These are phyloP conservation scores for Tanozyma kutaoensis DNA, from an alignment of 805 yeast genomes.

Conservation along the genomic window DNA sequence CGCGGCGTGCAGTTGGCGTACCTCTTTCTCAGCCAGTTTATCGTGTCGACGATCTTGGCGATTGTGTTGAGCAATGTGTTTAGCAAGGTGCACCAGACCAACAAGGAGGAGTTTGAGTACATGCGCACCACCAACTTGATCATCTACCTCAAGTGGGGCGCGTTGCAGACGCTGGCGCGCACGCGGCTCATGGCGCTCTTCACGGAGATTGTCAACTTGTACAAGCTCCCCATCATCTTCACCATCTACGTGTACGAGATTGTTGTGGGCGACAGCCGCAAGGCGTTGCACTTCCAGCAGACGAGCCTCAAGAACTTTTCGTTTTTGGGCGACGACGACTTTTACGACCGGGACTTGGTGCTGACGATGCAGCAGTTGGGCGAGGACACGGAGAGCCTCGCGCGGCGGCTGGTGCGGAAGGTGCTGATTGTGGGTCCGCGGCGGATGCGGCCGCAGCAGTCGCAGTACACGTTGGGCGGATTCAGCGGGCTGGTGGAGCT, in stretches of 20 bases:
- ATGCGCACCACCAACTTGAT: conserved; percentile 25
- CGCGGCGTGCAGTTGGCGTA: conserved; percentile 34
- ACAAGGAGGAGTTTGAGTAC: conserved; percentile 26
- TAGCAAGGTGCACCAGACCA: conserved; percentile 15
- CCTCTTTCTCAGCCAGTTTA: conserved; percentile 39
- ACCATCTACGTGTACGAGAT: conserved; percentile 21
- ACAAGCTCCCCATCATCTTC: conserved; percentile 22
- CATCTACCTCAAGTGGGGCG: conserved; percentile 20
- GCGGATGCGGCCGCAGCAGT: conserved; percentile 10
- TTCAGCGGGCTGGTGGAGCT: conserved; percentile 27
- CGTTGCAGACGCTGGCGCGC: conserved; percentile 3
- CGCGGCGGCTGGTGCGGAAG: too few relatives aligned
- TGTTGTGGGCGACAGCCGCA: conserved; percentile 7
- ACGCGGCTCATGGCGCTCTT: conserved; percentile 1
- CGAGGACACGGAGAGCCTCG: too few relatives aligned
- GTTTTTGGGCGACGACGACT: conserved; percentile 18
- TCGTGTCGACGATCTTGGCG: conserved; percentile 39
- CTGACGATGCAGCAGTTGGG: conserved; percentile 5
- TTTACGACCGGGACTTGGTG: conserved; percentile 17
- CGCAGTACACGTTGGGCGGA: conserved; percentile 20
- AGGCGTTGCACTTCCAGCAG: conserved; percentile 7
- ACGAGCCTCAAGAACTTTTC: conserved; percentile 19
- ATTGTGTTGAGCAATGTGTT: conserved; percentile 35
- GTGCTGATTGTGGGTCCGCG: too few relatives aligned
- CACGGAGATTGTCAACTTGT: conserved; percentile 11